Evolutionary conservation across 1,139 yeast species (phyloP).

Genomic region (Nadsonia commutata): DNA sequence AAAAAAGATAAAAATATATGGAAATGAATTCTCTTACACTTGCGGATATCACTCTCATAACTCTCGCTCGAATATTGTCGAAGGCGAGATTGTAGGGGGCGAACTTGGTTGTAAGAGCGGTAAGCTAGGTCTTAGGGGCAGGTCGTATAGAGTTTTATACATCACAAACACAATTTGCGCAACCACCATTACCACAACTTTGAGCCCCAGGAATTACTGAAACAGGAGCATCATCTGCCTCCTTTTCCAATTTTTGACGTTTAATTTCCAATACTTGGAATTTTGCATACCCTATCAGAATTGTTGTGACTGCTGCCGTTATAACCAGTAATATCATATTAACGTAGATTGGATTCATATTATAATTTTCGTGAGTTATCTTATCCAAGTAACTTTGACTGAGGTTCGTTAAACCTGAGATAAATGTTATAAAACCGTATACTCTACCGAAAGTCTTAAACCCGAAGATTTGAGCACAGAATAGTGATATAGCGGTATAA

Average conservation of each 20-base stretch:
- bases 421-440: constrained; percentile 74
- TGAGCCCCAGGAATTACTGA: constrained; percentile 31
- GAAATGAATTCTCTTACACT: too few relatives aligned
- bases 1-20: too few relatives aligned
- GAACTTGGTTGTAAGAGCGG: too few relatives aligned
- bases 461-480: constrained; percentile 85
- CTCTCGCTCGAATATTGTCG: too few relatives aligned
- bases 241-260: constrained; percentile 42
- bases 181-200: constrained; percentile 9
- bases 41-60: too few relatives aligned
- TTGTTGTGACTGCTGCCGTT: constrained; percentile 41
- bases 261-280: constrained; percentile 35
- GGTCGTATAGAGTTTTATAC: too few relatives aligned
- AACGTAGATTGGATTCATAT: constrained; percentile 68
- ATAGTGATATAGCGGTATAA: constrained; percentile 84
- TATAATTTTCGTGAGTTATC: constrained; percentile 48
- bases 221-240: constrained; percentile 44
- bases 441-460: constrained; percentile 82
- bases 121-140: too few relatives aligned
- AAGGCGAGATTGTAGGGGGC: too few relatives aligned
- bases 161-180: constrained; percentile 14
- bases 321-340: constrained; percentile 39
- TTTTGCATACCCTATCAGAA: constrained; percentile 39
- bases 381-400: constrained; percentile 56
- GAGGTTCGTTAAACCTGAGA: constrained; percentile 66